A percentile compares a stretch with the other conserved stretches of the same genome.
phyloP scores from a whole-genome alignment of 768 basidiomycete species.

The Naganishia antarctica region DNA sequence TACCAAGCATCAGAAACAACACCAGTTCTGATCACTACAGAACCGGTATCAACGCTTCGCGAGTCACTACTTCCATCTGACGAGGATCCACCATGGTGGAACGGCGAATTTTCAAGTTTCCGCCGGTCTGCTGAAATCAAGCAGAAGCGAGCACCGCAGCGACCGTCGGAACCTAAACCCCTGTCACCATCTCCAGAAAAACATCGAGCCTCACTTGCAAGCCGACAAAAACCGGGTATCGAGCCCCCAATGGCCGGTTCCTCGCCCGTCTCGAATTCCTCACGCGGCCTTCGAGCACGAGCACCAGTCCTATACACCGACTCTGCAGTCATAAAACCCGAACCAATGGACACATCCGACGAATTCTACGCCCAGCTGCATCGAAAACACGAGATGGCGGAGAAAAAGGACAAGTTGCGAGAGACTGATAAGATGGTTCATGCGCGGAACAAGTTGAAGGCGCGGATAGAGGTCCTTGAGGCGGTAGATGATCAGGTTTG shows the following conservation, averaged over 20 bases:
- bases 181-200: not conserved
- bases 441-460: constrained; percentile 19
- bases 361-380: constrained; percentile 10
- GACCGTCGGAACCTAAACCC: not conserved
- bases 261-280: not conserved
- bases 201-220: not conserved
- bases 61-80: not conserved
- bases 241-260: not conserved
- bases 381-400: constrained; percentile 16
- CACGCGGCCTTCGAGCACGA: constrained; percentile 1
- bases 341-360: constrained; percentile 6
- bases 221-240: not conserved
- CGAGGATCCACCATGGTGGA: constrained; percentile 6
- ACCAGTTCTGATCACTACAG: constrained; percentile 9
- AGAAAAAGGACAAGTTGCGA: constrained; percentile 8
- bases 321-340: constrained; percentile 2
- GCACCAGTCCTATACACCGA: not conserved
- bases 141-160: not conserved
- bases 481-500: constrained; percentile 8
- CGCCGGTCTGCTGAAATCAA: not conserved
- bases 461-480: constrained; percentile 21
- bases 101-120: not conserved
- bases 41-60: constrained; percentile 3
- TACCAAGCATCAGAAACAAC: constrained; percentile 14
- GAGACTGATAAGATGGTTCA: constrained; percentile 23